Evolutionary conservation across 192 early-diverging fungal genomes (phyloP), one percentile per base, ranked within the genome.

Genomic region (Coemansia sp.): DNA sequence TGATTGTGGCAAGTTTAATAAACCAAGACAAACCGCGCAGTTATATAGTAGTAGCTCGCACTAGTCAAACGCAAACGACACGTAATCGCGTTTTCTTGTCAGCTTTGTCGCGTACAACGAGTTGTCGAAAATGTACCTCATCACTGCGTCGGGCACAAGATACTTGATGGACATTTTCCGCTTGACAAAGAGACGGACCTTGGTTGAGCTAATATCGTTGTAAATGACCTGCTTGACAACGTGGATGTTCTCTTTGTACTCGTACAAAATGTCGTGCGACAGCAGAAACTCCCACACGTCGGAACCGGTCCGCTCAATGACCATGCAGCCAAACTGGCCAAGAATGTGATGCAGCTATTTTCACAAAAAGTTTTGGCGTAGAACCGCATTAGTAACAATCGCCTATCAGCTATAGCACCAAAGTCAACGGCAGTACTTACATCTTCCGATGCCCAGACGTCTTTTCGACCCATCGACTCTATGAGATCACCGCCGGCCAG

Each of bases 161-260:
- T 99, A 97, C 62, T 93, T 93, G 80, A 97, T 93, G 11, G 90
- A 93, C 91, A 97, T 93, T 31, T 86, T 88, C 18, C 95, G 85
- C 68, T 91, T 92, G 60, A 99, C 88, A 82, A 99, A 96, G 18
- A 97, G 80, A 50, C 92, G 84, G 40, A 99, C 93, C 76, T 97
- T 97, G 20, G 96, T 97, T 5, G 95, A 98, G 64, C 89, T 92
- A 56, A 98, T 98, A 70, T 99, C 97, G 63, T 98, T 99, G 76
- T 95, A 89, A 50, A 99, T 95, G 62, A 95, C 84, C 72, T 98
- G 96, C 71, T 97, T 95, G 47, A 98, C 92, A 34, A 96, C 89
- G 56, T 88, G 86, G 11, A 99, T 92, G 66, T 95, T 93, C 67
- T 89, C 88, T 59, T 92, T 73, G 70, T 99, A 91, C 56, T 89